Base-by-base conservation (phyloP, 768 basidiomycete species). In the Mycena galericulata region DNA sequence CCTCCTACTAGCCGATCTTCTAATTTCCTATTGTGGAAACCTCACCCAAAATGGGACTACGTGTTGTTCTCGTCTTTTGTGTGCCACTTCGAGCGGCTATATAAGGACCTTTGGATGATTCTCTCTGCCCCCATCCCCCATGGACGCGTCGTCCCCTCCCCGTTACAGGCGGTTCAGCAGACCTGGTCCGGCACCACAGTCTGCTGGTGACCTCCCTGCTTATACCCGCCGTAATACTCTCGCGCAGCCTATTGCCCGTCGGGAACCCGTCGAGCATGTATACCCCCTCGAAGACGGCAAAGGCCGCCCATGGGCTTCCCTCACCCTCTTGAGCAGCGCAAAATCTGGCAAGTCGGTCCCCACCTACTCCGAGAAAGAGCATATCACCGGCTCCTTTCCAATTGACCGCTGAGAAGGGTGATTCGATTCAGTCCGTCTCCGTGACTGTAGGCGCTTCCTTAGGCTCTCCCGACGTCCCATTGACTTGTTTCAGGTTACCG, bases 281-380 rank as follows among this genome's bases (percentile, higher is more conserved):
- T 86, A 81, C 70, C 77, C 81, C 43, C 73, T 84, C 51, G 72
- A 76, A 27, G 84, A 85, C 62, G 79, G 81, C 40, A 85, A 82
- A 70, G 77, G 76, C 60, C 80, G 75, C 49, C 81, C 84, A 62
- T 85, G 83, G 82, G 78, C 83, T 57, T 81, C 82, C 47, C 82
- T 87, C 62, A 84, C 79, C 56, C 76, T 87, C 65, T 78, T 75
- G 74, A 87, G 86, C 79, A 86, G 85, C 71, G 86, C 86, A 15
- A 86, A 85, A 74, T 86, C 86, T 4, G 77, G 83, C 12, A 84
- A 83, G 61, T 86, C 85, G 57, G 75, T 87, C 36, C 86, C 87
- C 11, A 85, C 84, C 24, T 86, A 85, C 75, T 85, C 83, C 72
- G 86, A 88, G 80, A 87, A 85, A 78, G 86, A 87, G 75, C 81